phyloP scores from a whole-genome alignment of 805 yeast species.

The Wickerhamiella domercqiae region DNA sequence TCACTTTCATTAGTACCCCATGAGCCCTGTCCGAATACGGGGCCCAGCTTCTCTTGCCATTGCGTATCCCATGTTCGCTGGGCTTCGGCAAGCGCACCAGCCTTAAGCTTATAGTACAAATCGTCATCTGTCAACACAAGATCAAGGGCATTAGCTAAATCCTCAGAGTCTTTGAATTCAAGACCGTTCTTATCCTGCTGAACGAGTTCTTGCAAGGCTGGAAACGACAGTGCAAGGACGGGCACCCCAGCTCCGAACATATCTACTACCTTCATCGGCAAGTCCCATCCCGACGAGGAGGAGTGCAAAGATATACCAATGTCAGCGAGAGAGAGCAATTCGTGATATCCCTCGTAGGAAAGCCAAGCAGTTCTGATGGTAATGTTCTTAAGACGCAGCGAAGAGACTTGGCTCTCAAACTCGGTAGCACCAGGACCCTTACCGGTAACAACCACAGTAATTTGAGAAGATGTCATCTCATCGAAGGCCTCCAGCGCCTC shows the following conservation, averaged over 20 bases:
- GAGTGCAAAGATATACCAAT: conserved; percentile 80
- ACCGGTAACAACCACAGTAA: conserved; percentile 80
- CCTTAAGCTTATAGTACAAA: conserved; percentile 29
- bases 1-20: conserved; percentile 14
- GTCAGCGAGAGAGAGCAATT: conserved; percentile 60
- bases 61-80: conserved; percentile 54
- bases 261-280: conserved; percentile 95
- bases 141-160: conserved; percentile 31
- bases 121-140: conserved; percentile 21
- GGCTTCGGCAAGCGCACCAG: conserved; percentile 66
- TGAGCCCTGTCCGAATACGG: conserved; percentile 25
- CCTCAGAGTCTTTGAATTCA: conserved; percentile 29
- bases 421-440: conserved; percentile 69
- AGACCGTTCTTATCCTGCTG: conserved; percentile 56
- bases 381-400: conserved; percentile 33
- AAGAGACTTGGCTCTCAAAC: conserved; percentile 35
- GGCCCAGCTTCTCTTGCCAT: conserved; percentile 46
- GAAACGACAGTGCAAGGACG: conserved; percentile 61
- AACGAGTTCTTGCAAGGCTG: conserved; percentile 68
- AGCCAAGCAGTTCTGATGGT: conserved; percentile 61
- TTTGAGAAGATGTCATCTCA: conserved; percentile 23
- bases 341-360: conserved; percentile 61
- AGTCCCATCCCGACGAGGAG: conserved; percentile 83
- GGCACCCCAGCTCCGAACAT: conserved; percentile 95
- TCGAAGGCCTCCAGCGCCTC: conserved; percentile 55